Evolutionary conservation across 2,329 filamentous ascomycete genomes (phyloP).

Genomic region (Rhytidhysteron rufulum): DNA sequence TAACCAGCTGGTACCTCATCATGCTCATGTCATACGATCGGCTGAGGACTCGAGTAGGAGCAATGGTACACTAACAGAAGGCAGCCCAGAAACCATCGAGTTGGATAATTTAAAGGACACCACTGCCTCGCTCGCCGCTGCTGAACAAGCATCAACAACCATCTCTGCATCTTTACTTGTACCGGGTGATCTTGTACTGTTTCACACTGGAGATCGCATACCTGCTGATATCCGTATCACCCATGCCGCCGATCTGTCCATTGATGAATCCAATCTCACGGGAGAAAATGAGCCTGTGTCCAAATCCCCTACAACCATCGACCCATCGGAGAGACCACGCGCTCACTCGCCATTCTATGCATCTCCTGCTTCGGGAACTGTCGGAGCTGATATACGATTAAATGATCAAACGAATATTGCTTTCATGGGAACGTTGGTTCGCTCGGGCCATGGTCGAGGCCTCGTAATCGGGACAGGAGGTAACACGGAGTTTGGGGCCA

Average conservation of each 20-base stretch:
- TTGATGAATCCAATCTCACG: constrained; percentile 95
- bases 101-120: constrained; percentile 50
- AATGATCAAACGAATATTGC: constrained; percentile 86
- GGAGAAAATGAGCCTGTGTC: constrained; percentile 92
- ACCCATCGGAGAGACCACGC: constrained; percentile 39
- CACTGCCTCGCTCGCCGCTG: constrained; percentile 57
- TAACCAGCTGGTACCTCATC: constrained; percentile 89
- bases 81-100: constrained; percentile 37
- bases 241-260: constrained; percentile 80
- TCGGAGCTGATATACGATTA: constrained; percentile 62
- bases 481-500: constrained; percentile 92
- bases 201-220: constrained; percentile 93
- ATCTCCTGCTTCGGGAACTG: constrained; percentile 55
- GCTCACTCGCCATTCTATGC: constrained; percentile 56
- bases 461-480: constrained; percentile 96
- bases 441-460: constrained; percentile 91
- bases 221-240: constrained; percentile 95
- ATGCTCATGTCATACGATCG: constrained; percentile 82
- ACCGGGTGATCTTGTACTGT: constrained; percentile 86
- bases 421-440: constrained; percentile 96
- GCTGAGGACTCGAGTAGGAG: constrained; percentile 19
- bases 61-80: constrained; percentile 17
- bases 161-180: constrained; percentile 86
- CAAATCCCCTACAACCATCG: constrained; percentile 65
- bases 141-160: constrained; percentile 74